These are phyloP conservation scores for Monosporascus sp. DNA, from an alignment of 2,329 filamentous ascomycete species.

Conservation along the genomic window DNA sequence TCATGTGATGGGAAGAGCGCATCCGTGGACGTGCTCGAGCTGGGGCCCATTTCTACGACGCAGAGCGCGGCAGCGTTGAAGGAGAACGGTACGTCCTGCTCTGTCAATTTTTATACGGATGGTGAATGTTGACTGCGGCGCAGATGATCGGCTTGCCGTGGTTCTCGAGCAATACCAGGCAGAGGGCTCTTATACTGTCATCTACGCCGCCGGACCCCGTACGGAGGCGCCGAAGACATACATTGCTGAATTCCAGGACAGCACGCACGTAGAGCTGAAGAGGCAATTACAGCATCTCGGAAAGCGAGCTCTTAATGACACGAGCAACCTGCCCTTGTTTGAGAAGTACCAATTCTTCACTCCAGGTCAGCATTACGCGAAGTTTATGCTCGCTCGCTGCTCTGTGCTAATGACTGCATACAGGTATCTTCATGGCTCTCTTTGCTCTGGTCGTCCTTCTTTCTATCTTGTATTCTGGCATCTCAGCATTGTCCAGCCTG, in stretches of 20 bases:
- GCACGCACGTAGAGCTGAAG: conserved; percentile 70
- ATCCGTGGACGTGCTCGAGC: conserved; percentile 34
- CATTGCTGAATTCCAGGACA: conserved; percentile 58
- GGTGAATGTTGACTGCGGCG: conserved; percentile 10
- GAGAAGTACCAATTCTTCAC: conserved; percentile 94
- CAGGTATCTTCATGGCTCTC: conserved; percentile 86
- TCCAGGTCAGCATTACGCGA: conserved; percentile 56
- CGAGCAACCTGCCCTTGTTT: conserved; percentile 59
- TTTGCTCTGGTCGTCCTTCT: conserved; percentile 67
- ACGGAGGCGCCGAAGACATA: conserved; percentile 48
- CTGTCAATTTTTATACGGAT: conserved; percentile 5
- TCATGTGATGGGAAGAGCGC: conserved; percentile 40
- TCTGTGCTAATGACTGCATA: conserved; percentile 4
- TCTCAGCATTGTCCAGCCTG: conserved; percentile 72
- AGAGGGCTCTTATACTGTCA: conserved; percentile 61
- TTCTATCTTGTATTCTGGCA: conserved; percentile 71
- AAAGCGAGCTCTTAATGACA: conserved; percentile 35
- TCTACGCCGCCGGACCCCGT: conserved; percentile 65
- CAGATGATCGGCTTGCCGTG: conserved; percentile 49
- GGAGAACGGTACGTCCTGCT: conserved; percentile 40
- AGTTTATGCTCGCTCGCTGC: background rate
- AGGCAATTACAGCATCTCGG: conserved; percentile 39
- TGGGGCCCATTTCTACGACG: conserved; percentile 34
- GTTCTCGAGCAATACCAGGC: conserved; percentile 35
- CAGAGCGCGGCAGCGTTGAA: conserved; percentile 42